A percentile compares a stretch with the other conserved stretches of the same genome.
These are phyloP conservation scores for Panellus pusillus DNA, from an alignment of 768 basidiomycete species.

Conservation along the genomic window DNA sequence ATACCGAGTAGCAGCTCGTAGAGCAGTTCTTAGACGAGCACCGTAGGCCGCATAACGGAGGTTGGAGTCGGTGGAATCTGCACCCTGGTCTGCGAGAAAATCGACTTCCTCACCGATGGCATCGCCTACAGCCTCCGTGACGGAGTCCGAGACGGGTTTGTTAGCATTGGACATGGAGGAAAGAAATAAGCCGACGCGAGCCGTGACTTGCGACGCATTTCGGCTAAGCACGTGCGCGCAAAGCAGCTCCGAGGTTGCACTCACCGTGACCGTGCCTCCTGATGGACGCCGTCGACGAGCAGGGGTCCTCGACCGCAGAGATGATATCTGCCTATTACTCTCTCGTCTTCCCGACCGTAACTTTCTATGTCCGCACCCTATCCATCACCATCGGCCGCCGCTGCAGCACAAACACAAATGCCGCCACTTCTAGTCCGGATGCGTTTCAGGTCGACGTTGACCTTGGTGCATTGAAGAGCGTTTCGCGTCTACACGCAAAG, in stretches of 20 bases:
- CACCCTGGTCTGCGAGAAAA: constrained; percentile 61
- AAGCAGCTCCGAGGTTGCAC: not conserved
- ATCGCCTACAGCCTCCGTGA: constrained; percentile 34
- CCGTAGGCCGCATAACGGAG: constrained; percentile 76
- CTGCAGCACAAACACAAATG: constrained; percentile 56
- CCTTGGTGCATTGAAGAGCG: constrained; percentile 94
- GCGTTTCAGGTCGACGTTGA: constrained; percentile 76
- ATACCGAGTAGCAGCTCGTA: constrained; percentile 70
- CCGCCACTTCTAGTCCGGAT: constrained; percentile 58
- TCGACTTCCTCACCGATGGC: constrained; percentile 52
- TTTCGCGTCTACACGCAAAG: constrained; percentile 94
- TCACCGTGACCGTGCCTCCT: not conserved
- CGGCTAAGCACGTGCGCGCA: not conserved
- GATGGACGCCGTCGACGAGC: constrained; percentile 24
- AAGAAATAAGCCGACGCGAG: not conserved
- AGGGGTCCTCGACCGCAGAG: constrained; percentile 44
- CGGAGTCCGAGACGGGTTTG: constrained; percentile 23
- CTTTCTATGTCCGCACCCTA: constrained; percentile 96
- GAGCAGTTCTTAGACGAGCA: constrained; percentile 73
- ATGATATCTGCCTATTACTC: constrained; percentile 93
- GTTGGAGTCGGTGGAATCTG: constrained; percentile 66
- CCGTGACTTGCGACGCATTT: constrained; percentile 4
- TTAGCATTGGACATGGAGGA: constrained; percentile 22
- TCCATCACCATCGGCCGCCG: constrained; percentile 92
- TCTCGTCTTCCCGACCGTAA: constrained; percentile 91